phyloP scores from a whole-genome alignment of 441 rosid species.

The Adansonia madagascariensis region DNA sequence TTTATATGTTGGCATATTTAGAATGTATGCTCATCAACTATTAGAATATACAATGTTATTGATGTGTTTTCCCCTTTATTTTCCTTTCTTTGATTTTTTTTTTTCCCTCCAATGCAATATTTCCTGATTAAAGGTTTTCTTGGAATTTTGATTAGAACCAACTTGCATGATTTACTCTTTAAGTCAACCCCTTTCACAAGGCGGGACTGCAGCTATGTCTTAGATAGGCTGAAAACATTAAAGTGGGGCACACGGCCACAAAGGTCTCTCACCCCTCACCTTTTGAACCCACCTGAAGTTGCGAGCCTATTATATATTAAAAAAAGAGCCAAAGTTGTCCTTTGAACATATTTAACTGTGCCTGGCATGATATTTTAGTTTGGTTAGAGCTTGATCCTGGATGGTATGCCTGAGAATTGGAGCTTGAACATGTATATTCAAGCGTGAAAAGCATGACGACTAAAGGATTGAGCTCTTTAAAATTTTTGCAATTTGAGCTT shows the following conservation, averaged over 20 bases:
- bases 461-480: neutral
- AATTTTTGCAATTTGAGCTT: neutral
- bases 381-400: neutral
- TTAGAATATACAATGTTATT: neutral
- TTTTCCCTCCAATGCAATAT: neutral
- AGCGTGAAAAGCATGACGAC: neutral
- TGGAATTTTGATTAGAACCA: neutral
- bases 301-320: neutral
- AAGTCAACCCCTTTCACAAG: neutral
- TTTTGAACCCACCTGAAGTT: no score
- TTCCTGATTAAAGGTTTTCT: neutral
- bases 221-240: neutral
- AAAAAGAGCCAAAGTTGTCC: neutral
- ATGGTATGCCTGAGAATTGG: neutral
- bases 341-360: neutral
- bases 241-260: neutral
- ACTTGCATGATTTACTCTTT: neutral
- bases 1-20: neutral
- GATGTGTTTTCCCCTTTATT: neutral
- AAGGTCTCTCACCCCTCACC: no score
- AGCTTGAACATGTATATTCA: neutral
- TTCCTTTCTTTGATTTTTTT: neutral
- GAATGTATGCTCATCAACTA: neutral
- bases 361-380: neutral
- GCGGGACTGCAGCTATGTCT: neutral